Conservation (phyloP, 805 yeast genomes). For the Saccharomycopsis sp. region DNA sequence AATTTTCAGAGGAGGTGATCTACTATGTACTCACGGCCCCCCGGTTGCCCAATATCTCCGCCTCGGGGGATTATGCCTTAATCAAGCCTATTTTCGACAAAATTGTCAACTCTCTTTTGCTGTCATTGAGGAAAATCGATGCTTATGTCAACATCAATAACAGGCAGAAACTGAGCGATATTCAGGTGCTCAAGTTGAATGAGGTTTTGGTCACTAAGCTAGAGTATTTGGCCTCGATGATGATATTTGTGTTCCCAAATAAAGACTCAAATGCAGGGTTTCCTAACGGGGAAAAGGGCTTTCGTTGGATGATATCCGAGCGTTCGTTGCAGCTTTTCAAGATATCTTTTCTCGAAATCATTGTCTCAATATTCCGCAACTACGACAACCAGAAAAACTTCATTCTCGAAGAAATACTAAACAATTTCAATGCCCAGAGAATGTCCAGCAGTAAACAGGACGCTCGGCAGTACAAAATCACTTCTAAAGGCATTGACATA, state of each 20-base stretch:
- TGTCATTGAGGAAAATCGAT: slow-evolving; percentile 19
- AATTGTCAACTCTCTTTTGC: slow-evolving; percentile 18
- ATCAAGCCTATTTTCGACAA: slow-evolving; percentile 10
- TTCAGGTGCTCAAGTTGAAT: slow-evolving; percentile 27
- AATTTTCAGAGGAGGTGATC: slow-evolving; percentile 29
- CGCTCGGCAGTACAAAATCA: slow-evolving; percentile 37
- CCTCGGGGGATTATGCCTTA: background rate
- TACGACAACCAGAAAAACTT: slow-evolving; percentile 49
- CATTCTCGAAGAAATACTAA: slow-evolving; percentile 53
- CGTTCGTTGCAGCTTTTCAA: slow-evolving; percentile 18
- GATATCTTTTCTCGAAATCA: slow-evolving; percentile 27
- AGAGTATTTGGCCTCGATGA: slow-evolving; percentile 42
- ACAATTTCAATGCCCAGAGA: slow-evolving; percentile 36
- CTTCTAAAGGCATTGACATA: slow-evolving; percentile 39
- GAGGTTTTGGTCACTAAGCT: slow-evolving; percentile 52
- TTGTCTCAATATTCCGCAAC: slow-evolving; percentile 34
- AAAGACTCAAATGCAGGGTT: slow-evolving; percentile 22
- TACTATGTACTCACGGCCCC: slow-evolving; percentile 18
- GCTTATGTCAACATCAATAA: slow-evolving; percentile 9
- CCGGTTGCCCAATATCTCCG: slow-evolving; percentile 18
- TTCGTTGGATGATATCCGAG: slow-evolving; percentile 22
- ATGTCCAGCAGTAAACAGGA: slow-evolving; percentile 40
- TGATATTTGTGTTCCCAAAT: slow-evolving; percentile 29
- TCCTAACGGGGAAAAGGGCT: slow-evolving; percentile 19
- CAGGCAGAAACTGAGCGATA: background rate